phyloP scores from a whole-genome alignment of 176 grass and related monocot species.

The Oryza longistaminata region DNA sequence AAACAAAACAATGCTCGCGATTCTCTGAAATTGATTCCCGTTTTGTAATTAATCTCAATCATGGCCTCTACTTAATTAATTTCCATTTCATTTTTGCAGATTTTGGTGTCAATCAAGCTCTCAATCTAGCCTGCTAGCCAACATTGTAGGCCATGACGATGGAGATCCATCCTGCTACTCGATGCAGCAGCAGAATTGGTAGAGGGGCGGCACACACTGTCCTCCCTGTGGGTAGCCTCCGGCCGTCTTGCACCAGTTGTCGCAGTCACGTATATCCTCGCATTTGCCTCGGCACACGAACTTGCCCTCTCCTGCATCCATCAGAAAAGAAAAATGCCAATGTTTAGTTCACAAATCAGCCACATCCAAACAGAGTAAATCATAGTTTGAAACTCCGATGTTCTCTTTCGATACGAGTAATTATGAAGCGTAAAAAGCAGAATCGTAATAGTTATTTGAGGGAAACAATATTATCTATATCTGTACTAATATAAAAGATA shows the following conservation, averaged over 20 bases:
- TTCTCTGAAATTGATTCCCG: neutral
- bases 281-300: slow-evolving; percentile 41
- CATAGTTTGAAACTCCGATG: neutral
- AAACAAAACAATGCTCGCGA: neutral
- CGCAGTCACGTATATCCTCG: slow-evolving; percentile 34
- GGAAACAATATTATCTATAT: no score
- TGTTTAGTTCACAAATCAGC: neutral
- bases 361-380: neutral
- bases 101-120: neutral
- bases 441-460: neutral
- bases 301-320: slow-evolving; percentile 2
- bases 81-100: neutral
- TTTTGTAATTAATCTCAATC: neutral
- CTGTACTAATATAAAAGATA: no score
- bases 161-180: neutral
- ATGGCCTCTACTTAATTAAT: neutral
- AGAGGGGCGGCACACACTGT: slow-evolving; percentile 31
- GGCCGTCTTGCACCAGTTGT: slow-evolving; percentile 1
- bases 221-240: slow-evolving; percentile 35
- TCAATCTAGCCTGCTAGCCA: neutral
- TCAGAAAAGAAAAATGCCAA: neutral
- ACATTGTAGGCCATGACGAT: neutral
- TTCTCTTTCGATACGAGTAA: neutral
- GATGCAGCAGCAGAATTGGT: slow-evolving; percentile 47
- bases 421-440: neutral